Conservation (phyloP, 768 basidiomycete genomes). For the Suillus ampliporus region DNA sequence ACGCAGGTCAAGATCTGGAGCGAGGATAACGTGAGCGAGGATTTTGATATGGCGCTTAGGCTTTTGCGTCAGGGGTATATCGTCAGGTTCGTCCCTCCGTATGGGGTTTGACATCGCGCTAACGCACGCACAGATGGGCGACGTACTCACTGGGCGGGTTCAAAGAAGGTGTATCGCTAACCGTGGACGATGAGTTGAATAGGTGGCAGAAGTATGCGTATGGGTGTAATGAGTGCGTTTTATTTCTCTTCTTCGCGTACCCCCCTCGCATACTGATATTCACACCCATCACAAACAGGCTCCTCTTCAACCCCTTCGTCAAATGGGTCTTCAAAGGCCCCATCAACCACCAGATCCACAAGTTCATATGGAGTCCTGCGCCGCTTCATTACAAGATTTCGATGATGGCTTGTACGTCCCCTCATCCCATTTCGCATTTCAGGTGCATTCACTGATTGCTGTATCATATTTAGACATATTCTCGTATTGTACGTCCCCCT, state of each 20-base stretch:
- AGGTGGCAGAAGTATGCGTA: slow-evolving; percentile 92
- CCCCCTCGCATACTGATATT: neutral
- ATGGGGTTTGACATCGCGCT: no score
- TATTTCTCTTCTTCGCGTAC: slow-evolving; percentile 20
- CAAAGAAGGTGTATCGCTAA: slow-evolving; percentile 91
- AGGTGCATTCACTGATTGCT: slow-evolving; percentile 12
- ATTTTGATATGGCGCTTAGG: slow-evolving; percentile 70
- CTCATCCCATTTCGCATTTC: neutral
- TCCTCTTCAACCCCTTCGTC: slow-evolving; percentile 85
- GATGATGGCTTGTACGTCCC: slow-evolving; percentile 55
- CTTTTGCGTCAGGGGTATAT: slow-evolving; percentile 71
- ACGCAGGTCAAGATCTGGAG: slow-evolving; percentile 81
- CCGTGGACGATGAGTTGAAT: slow-evolving; percentile 89
- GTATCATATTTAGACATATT: slow-evolving; percentile 46
- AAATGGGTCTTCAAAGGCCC: slow-evolving; percentile 82
- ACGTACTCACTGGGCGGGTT: slow-evolving; percentile 86
- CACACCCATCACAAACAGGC: slow-evolving; percentile 71
- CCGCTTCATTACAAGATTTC: slow-evolving; percentile 85
- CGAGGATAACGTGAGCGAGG: slow-evolving; percentile 68
- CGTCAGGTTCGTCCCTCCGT: slow-evolving; percentile 51
- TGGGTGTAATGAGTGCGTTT: slow-evolving; percentile 59
- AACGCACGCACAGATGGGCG: slow-evolving; percentile 54
- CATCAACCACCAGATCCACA: slow-evolving; percentile 79
- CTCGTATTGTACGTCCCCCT: slow-evolving; percentile 50
- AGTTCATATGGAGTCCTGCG: slow-evolving; percentile 76